Evolutionary conservation across 768 basidiomycete species (phyloP).

Genomic region (Punctularia strigosozonata): DNA sequence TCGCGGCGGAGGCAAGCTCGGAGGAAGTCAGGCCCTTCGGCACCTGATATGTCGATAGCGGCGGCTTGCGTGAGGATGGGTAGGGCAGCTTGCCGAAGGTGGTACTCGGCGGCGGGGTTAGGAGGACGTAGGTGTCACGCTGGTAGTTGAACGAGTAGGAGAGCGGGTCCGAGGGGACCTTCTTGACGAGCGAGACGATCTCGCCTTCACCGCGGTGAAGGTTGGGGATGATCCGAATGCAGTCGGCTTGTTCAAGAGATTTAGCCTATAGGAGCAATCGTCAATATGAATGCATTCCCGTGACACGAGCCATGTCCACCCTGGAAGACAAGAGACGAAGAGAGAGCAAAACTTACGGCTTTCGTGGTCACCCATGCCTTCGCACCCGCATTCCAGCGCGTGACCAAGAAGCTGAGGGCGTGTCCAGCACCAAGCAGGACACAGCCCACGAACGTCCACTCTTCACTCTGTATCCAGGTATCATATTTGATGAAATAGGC

Average conservation of each 20-base stretch:
- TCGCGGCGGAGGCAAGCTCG: slow-evolving; percentile 37
- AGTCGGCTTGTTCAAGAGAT: slow-evolving; percentile 62
- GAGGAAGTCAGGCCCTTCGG: slow-evolving; percentile 42
- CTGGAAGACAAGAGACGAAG: too few species aligned
- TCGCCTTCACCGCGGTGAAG: slow-evolving; percentile 82
- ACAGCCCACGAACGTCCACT: slow-evolving; percentile 95
- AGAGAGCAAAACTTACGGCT: slow-evolving; percentile 46
- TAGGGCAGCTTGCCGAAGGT: slow-evolving; percentile 79
- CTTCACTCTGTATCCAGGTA: slow-evolving; percentile 82
- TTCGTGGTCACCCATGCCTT: slow-evolving; percentile 72
- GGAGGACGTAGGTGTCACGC: slow-evolving; percentile 79
- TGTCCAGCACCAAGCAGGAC: slow-evolving; percentile 78
- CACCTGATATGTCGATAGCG: slow-evolving; percentile 51
- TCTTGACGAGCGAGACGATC: slow-evolving; percentile 68
- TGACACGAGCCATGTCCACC: slow-evolving; percentile 3
- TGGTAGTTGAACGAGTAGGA: slow-evolving; percentile 91
- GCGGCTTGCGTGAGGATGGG: slow-evolving; percentile 63
- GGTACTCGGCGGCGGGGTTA: slow-evolving; percentile 37
- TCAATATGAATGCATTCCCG: background rate
- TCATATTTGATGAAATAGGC: slow-evolving; percentile 90
- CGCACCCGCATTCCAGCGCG: slow-evolving; percentile 78
- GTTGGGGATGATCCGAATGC: slow-evolving; percentile 71
- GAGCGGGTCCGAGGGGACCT: slow-evolving; percentile 37
- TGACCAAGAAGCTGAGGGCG: slow-evolving; percentile 85
- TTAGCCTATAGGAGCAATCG: slow-evolving; percentile 29